Evolutionary conservation across 345 rosid genomes (phyloP).

Genomic region (Aegle marmelos): DNA sequence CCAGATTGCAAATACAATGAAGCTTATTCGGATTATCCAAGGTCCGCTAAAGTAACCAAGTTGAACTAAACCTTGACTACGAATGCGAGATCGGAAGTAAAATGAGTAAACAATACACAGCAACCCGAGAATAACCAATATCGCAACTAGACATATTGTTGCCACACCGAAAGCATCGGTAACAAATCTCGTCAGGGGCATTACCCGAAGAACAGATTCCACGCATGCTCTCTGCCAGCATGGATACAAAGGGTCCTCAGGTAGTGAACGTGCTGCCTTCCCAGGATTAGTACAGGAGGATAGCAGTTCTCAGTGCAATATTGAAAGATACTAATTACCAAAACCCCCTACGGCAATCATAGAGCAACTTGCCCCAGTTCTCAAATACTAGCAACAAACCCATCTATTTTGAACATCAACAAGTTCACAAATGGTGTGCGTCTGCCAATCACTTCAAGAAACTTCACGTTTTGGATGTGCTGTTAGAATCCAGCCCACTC

Average conservation of each 20-base stretch:
- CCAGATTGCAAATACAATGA: conserved; percentile 67
- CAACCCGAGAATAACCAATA: conserved; percentile 68
- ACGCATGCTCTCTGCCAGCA: conserved; percentile 99
- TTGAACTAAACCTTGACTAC: conserved; percentile 49
- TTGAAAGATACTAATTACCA: conserved; percentile 19
- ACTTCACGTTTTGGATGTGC: conserved; percentile 30
- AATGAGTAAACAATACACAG: conserved; percentile 77
- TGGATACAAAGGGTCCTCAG: conserved; percentile 72
- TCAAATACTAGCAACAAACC: neutral
- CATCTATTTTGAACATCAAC: neutral
- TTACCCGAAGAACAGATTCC: conserved; percentile 96
- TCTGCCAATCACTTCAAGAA: conserved; percentile 25
- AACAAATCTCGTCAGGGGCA: conserved; percentile 94
- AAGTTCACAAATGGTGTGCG: neutral
- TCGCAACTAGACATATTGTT: conserved; percentile 81
- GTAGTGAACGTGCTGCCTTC: conserved; percentile 34
- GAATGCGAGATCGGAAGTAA: conserved; percentile 75
- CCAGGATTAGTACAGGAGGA: conserved; percentile 24
- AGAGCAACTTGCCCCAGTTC: neutral
- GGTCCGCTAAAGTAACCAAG: conserved; percentile 85
- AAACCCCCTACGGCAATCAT: conserved; percentile 1
- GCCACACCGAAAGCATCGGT: conserved; percentile 98
- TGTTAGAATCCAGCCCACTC: conserved; percentile 25
- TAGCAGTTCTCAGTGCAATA: conserved; percentile 15
- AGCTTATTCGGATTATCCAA: conserved; percentile 78